These are phyloP conservation scores for Lipomyces spencermartinsiae DNA, from an alignment of 805 yeast genomes.

Conservation along the genomic window DNA sequence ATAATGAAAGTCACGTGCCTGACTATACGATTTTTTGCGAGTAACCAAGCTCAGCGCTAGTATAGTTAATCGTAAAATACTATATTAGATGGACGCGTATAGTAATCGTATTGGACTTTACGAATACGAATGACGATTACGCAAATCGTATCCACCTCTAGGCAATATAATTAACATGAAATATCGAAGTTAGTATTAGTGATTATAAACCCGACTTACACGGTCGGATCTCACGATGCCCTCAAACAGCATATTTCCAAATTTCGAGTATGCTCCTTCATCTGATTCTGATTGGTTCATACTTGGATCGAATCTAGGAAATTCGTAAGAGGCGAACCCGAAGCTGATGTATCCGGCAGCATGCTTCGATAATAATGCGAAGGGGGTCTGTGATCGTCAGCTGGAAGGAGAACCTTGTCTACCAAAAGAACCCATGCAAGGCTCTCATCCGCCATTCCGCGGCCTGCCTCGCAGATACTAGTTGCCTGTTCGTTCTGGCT, in stretches of 20 bases:
- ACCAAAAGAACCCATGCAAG: background rate
- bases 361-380: background rate
- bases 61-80: too few species aligned
- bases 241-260: background rate
- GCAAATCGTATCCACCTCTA: conserved; percentile 9
- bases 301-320: background rate
- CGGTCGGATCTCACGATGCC: background rate
- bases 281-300: background rate
- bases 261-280: background rate
- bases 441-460: background rate
- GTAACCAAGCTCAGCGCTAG: too few species aligned
- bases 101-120: conserved; percentile 1
- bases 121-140: conserved; percentile 9
- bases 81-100: background rate
- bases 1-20: too few species aligned
- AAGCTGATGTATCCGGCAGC: background rate
- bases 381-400: background rate
- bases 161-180: too few species aligned
- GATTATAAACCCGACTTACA: background rate
- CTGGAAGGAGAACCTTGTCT: background rate
- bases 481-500: background rate
- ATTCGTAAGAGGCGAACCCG: background rate
- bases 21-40: too few species aligned
- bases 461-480: background rate
- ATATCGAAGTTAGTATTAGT: too few species aligned